Evolutionary conservation across 192 early-diverging fungal genomes (phyloP).

Genomic region (Podila verticillata): DNA sequence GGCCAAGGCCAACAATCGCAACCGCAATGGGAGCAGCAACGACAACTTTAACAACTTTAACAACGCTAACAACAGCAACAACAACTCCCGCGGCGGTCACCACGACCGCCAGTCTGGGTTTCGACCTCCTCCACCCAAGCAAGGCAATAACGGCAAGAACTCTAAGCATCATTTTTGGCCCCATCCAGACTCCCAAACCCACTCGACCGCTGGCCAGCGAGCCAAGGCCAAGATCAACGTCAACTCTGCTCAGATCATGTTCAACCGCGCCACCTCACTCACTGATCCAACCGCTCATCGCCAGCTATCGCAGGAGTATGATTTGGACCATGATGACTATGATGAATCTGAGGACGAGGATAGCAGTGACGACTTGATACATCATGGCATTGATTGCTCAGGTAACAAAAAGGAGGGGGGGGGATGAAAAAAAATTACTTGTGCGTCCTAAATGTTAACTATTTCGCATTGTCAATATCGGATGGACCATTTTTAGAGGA

Average conservation of each 20-base stretch:
- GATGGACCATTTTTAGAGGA: slow-evolving; percentile 24
- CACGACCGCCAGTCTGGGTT: background rate
- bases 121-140: slow-evolving; percentile 31
- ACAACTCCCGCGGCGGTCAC: background rate
- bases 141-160: slow-evolving; percentile 42
- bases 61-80: background rate
- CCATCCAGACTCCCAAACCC: slow-evolving; percentile 19
- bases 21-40: background rate
- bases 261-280: slow-evolving; percentile 21
- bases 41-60: background rate
- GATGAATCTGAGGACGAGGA: slow-evolving; percentile 25
- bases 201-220: background rate
- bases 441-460: background rate
- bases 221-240: background rate
- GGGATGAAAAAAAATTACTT: background rate
- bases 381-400: slow-evolving; percentile 23
- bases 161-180: slow-evolving; percentile 47
- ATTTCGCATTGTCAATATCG: background rate
- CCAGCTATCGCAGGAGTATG: background rate
- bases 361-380: slow-evolving; percentile 36
- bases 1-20: background rate
- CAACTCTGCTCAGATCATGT: slow-evolving; percentile 17
- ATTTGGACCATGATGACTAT: slow-evolving; percentile 7
- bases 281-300: slow-evolving; percentile 8
- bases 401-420: slow-evolving; percentile 7